Percentiles rank a stretch among this genome's conserved stretches.
Evolutionary conservation across 306 rosid genomes (phyloP).

Genomic region (Malus fusca): DNA sequence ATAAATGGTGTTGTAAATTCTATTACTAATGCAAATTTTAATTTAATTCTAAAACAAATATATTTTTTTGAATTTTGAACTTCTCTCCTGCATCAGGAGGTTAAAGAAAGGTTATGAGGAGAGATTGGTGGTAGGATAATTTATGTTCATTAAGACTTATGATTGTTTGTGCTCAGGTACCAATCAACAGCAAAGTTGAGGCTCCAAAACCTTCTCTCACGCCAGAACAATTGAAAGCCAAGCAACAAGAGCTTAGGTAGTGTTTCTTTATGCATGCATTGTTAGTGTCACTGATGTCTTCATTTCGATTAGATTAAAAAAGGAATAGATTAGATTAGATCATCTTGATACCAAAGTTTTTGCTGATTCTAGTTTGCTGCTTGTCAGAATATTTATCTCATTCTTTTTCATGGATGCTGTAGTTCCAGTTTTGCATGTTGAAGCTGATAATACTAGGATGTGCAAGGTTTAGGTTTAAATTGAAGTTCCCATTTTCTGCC

Average conservation of each 20-base stretch:
- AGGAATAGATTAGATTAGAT: not conserved
- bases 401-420: not conserved
- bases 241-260: slow-evolving; percentile 91
- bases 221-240: slow-evolving; percentile 74
- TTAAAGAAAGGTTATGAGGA: not conserved
- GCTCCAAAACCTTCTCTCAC: slow-evolving; percentile 85
- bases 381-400: not conserved
- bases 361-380: not conserved
- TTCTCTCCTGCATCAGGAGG: too few species aligned
- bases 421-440: not conserved
- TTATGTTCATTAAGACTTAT: not conserved
- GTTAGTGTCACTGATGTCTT: not conserved
- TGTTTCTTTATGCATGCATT: not conserved
- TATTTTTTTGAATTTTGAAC: too few species aligned
- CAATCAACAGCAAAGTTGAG: slow-evolving; percentile 55
- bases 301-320: not conserved
- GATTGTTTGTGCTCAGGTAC: slow-evolving; percentile 38
- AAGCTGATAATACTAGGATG: not conserved
- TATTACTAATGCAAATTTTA: too few species aligned
- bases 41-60: too few species aligned
- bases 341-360: not conserved
- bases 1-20: too few species aligned
- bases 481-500: not conserved
- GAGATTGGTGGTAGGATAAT: not conserved
- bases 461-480: not conserved